Evolutionary conservation across 495 filamentous ascomycete genomes (phyloP), one percentile per base, ranked within the genome.

Genomic region (Penicillium salamii): DNA sequence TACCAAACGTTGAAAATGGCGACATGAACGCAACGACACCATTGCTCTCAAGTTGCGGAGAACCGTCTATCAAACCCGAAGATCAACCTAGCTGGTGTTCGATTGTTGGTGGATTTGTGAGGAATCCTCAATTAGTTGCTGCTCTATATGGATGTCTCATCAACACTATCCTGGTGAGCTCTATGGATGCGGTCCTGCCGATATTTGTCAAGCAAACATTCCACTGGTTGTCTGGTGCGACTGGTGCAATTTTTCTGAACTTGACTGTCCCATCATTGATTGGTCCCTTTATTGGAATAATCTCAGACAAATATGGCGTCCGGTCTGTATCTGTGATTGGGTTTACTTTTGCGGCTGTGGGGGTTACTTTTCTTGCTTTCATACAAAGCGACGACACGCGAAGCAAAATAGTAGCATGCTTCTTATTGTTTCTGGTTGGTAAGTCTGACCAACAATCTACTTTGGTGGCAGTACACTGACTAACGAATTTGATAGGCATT

Each of bases 101-200:
- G 15, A 31, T 48, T 21, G 35, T 48, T 18, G 35, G 45, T 20
- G 45, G 45, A 12, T 39, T 48, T 39, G 21, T 48, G 28, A 15
- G 26, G 20, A 39, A 20, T 7, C n/a, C 18, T 3, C 35, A 35
- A 6, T 21, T 48, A 15, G 18, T 39, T 6, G 35, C 45, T 32
- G 45, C 45, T 6, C 26, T 48, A 39, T 48, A 48, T 31, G 45
- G 24, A 19, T 48, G 33, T 2, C 45, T 48, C 15, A 39, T 48
- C 13, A 48, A 48, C 36, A 37, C 23, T 5, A 29, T 48, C 15
- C 19, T 48, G 12, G 35, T 48, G 3, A 39, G 24, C 15, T 15
- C 45, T 17, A 48, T 48, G 45, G 45, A 48, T 18, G 35, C 45
- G 3, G 26, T 48, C 7, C 26, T 48, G 13, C 45, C 45, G 2